Evolutionary conservation across 2,329 filamentous ascomycete genomes (phyloP).

Genomic region (Aspergillus novoparasiticus): DNA sequence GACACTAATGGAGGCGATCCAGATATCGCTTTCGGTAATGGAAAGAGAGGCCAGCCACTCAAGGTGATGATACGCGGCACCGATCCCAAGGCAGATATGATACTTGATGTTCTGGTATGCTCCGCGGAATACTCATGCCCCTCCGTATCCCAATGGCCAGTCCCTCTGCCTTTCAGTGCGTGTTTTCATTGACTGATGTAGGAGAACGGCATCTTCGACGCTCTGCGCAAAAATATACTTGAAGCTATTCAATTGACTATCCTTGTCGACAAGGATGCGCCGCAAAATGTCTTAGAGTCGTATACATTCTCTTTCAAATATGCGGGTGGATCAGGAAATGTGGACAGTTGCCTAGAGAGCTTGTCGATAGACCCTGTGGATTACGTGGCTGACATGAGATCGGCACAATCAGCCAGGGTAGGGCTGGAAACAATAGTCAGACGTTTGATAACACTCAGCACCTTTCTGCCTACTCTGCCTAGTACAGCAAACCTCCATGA

Average conservation of each 20-base stretch:
- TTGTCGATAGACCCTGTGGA: constrained; percentile 32
- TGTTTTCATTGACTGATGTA: constrained; percentile 33
- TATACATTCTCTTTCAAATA: constrained; percentile 56
- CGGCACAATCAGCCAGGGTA: constrained; percentile 42
- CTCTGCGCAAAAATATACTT: constrained; percentile 46
- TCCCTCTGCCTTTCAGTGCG: neutral
- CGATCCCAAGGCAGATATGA: constrained; percentile 44
- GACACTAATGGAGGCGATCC: constrained; percentile 6
- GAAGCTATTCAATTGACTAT: constrained; percentile 52
- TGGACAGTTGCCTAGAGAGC: constrained; percentile 32
- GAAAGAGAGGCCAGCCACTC: constrained; percentile 36
- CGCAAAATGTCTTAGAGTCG: constrained; percentile 48
- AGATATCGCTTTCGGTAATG: constrained; percentile 22
- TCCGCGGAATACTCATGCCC: neutral
- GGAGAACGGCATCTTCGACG: constrained; percentile 54
- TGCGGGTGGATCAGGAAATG: constrained; percentile 28
- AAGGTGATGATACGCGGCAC: constrained; percentile 44
- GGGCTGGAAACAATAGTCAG: constrained; percentile 49
- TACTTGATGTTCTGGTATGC: constrained; percentile 53
- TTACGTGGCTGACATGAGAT: constrained; percentile 36
- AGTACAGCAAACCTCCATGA: constrained; percentile 32
- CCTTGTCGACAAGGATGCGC: constrained; percentile 40
- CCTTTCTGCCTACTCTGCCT: constrained; percentile 45
- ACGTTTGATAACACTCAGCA: constrained; percentile 41
- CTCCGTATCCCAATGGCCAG: neutral